A percentile compares a stretch with the other conserved stretches of the same genome.
phyloP scores from a whole-genome alignment of 2,329 filamentous ascomycete genomes.

The Colletotrichum abscissum region DNA sequence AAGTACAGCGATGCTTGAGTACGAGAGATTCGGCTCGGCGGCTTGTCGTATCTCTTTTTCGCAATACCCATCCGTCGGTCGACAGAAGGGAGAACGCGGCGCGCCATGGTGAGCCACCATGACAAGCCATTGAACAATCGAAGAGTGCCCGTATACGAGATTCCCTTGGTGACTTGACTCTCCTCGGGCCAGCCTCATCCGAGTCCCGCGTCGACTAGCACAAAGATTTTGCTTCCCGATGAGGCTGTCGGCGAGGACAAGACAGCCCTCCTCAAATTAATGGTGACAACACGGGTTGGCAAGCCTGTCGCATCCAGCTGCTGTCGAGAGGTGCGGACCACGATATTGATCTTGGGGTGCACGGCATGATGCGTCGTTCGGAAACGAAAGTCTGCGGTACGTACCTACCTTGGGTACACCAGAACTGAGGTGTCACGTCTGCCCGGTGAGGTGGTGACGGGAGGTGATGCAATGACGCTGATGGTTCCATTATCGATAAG shows the following conservation, averaged over 20 bases:
- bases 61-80: neutral
- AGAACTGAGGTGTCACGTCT: neutral
- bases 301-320: neutral
- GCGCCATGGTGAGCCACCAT: neutral
- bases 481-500: neutral
- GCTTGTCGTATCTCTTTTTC: neutral
- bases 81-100: neutral
- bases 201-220: neutral
- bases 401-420: neutral
- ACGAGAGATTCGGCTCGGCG: neutral
- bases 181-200: neutral
- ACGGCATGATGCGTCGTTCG: slow-evolving; percentile 12
- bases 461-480: no score
- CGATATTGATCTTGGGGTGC: slow-evolving; percentile 14
- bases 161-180: neutral
- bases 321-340: neutral
- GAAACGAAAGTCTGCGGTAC: neutral
- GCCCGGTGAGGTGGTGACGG: no score
- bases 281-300: neutral
- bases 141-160: neutral
- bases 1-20: neutral
- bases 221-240: neutral
- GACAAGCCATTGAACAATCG: neutral
- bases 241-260: neutral
- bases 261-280: neutral